phyloP scores from a whole-genome alignment of 2,329 filamentous ascomycete species.

The Colletotrichum costaricense region DNA sequence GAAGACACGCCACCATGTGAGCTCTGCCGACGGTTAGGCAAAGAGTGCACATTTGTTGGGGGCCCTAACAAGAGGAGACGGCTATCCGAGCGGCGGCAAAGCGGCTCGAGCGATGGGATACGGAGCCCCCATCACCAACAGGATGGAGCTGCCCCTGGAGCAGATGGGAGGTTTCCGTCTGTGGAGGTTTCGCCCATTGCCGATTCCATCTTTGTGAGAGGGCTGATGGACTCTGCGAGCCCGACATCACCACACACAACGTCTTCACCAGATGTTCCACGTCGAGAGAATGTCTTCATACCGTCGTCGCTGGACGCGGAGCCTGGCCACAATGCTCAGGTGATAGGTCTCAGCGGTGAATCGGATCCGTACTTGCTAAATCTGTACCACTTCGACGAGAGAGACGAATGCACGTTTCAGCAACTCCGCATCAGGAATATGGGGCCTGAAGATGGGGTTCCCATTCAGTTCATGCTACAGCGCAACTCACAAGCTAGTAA shows the following conservation, averaged over 20 bases:
- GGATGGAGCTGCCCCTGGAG: not conserved
- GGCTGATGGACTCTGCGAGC: not conserved
- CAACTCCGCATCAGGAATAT: constrained; percentile 24
- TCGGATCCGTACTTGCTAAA: constrained; percentile 24
- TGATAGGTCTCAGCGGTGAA: constrained; percentile 27
- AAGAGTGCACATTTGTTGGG: constrained; percentile 25
- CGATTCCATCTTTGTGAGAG: not conserved
- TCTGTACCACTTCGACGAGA: constrained; percentile 22
- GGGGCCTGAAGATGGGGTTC: constrained; percentile 14
- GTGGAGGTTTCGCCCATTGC: constrained; percentile 1
- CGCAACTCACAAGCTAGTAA: constrained; percentile 19
- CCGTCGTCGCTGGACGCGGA: constrained; percentile 8
- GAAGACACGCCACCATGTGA: constrained; percentile 15
- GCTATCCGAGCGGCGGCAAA: not conserved
- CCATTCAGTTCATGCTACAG: constrained; percentile 28
- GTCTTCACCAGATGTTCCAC: not conserved
- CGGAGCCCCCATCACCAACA: not conserved
- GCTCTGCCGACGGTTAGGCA: constrained; percentile 17
- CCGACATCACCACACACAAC: not conserved
- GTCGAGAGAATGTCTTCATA: not conserved
- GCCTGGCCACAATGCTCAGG: constrained; percentile 19
- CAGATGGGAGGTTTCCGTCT: not conserved
- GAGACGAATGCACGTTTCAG: constrained; percentile 19
- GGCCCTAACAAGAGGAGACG: constrained; percentile 24
- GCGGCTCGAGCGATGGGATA: not conserved